These are phyloP conservation scores for Hordeum vulgare DNA, from an alignment of 176 grass and related monocot genomes.

Conservation along the genomic window DNA sequence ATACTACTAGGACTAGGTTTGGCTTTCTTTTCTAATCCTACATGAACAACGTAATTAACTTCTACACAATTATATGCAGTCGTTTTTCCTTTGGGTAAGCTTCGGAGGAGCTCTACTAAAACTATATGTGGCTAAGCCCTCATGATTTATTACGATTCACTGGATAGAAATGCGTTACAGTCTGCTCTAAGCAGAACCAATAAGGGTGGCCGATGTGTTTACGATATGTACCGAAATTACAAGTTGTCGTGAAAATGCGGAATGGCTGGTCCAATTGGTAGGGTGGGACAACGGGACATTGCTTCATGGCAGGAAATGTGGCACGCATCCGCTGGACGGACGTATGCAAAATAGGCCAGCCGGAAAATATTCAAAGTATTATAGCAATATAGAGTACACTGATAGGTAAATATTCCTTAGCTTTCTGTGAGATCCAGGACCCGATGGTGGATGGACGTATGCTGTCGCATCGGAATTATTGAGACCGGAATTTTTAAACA, in stretches of 20 bases:
- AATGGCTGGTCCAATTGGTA: background rate
- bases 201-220: background rate
- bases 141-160: background rate
- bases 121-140: background rate
- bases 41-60: too few relatives aligned
- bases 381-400: conserved; percentile 34
- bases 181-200: background rate
- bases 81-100: background rate
- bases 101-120: background rate
- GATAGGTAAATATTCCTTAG: conserved; percentile 24
- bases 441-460: conserved; percentile 34
- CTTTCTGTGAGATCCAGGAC: conserved; percentile 4
- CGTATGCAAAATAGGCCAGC: background rate
- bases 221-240: background rate
- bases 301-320: conserved; percentile 1
- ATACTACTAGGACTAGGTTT: too few relatives aligned
- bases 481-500: conserved; percentile 20
- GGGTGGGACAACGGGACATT: background rate
- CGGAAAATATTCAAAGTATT: background rate
- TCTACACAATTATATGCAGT: too few relatives aligned
- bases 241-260: background rate
- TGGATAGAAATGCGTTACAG: background rate
- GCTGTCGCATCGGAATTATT: conserved; percentile 48
- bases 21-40: too few relatives aligned
- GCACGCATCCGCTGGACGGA: background rate